phyloP scores from a whole-genome alignment of 768 basidiomycete species.

The Boletus rufocinnamomeus region DNA sequence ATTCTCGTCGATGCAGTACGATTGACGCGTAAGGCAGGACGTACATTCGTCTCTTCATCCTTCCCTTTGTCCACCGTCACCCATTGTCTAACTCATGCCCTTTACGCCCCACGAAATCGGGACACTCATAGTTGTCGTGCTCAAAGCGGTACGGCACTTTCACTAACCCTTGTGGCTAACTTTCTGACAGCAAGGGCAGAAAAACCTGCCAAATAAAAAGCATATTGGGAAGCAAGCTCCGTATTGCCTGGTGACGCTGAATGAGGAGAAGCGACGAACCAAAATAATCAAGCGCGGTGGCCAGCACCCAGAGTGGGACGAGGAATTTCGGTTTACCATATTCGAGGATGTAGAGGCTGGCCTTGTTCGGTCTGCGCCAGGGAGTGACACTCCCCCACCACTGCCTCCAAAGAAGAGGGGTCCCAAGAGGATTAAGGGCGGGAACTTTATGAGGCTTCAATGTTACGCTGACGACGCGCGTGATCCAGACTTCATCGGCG shows the following conservation, averaged over 20 bases:
- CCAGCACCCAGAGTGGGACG: constrained; percentile 99
- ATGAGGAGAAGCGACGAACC: constrained; percentile 83
- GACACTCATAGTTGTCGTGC: constrained; percentile 89
- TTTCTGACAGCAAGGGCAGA: constrained; percentile 46
- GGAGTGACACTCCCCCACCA: constrained; percentile 58
- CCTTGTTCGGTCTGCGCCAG: constrained; percentile 43
- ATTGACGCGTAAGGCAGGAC: constrained; percentile 26
- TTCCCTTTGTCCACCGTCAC: constrained; percentile 1
- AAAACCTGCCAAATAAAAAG: constrained; percentile 86
- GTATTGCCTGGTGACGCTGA: constrained; percentile 79
- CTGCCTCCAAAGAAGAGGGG: constrained; percentile 66
- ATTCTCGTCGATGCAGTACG: constrained; percentile 16
- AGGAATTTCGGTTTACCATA: constrained; percentile 91
- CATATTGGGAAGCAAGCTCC: constrained; percentile 98
- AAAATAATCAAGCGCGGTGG: constrained; percentile 96
- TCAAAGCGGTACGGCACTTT: constrained; percentile 78
- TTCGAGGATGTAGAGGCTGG: constrained; percentile 70
- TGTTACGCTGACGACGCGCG: constrained; percentile 95
- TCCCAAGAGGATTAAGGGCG: constrained; percentile 61
- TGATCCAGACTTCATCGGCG: constrained; percentile 96
- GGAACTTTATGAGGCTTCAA: constrained; percentile 72
- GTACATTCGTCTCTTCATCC: constrained; percentile 7
- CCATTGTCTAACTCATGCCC: constrained; percentile 46
- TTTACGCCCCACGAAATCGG: constrained; percentile 75
- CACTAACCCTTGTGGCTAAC: constrained; percentile 3